Percentiles rank a stretch among this genome's conserved stretches.
Conservation (phyloP, 768 basidiomycete species). For the Termitomyces sp. region DNA sequence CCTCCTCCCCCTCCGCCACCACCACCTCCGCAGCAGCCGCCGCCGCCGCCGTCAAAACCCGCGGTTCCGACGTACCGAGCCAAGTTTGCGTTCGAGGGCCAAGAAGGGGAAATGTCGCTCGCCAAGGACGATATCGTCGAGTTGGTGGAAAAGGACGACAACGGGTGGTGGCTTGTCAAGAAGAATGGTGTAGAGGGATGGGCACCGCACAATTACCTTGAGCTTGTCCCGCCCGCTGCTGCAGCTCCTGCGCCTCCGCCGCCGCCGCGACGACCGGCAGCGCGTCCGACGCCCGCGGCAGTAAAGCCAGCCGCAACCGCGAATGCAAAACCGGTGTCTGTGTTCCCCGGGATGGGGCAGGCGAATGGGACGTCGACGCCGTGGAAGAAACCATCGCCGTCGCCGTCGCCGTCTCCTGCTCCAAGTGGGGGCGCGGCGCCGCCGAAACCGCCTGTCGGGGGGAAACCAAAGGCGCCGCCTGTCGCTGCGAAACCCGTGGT, state of each 20-base stretch:
- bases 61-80: constrained; percentile 77
- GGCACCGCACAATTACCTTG: constrained; percentile 93
- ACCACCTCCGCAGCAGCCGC: constrained; percentile 40
- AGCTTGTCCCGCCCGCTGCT: constrained; percentile 66
- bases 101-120: constrained; percentile 87
- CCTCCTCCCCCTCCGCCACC: constrained; percentile 28
- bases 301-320: constrained; percentile 16
- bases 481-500: constrained; percentile 34
- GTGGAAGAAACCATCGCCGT: constrained; percentile 58
- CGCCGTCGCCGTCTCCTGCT: constrained; percentile 28
- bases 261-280: constrained; percentile 52
- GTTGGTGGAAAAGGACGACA: constrained; percentile 86
- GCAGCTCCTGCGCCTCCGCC: constrained; percentile 66
- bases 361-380: constrained; percentile 67
- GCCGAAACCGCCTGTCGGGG: constrained; percentile 43
- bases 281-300: constrained; percentile 31
- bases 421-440: constrained; percentile 32
- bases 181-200: constrained; percentile 82
- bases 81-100: constrained; percentile 89
- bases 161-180: constrained; percentile 98
- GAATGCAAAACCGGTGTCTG: constrained; percentile 73
- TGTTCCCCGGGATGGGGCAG: constrained; percentile 72
- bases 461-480: constrained; percentile 49
- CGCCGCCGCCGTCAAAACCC: constrained; percentile 55
- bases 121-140: constrained; percentile 92